Evolutionary conservation across 169 alveolate genomes (phyloP), one percentile per base, ranked within the genome.

Genomic region (Eimeria brunetti): DNA sequence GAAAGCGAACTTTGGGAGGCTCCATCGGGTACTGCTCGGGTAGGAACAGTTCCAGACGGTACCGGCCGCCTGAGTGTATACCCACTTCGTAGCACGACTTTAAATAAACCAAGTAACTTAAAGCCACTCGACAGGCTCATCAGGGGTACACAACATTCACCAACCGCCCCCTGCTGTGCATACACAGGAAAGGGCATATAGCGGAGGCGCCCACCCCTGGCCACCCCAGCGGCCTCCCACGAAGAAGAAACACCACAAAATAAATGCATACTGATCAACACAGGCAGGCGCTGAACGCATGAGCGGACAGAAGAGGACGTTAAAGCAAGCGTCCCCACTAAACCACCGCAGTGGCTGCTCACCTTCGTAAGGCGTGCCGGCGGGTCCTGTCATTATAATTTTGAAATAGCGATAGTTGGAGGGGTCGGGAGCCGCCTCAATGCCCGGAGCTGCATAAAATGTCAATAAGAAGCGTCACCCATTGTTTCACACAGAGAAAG

Each of bases 11-110:
- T 96, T 99, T 99, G 14, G 99, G 99, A 12, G 99, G 99, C 93
- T 98, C 99, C 99, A 99, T 99, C n/a, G 99, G 99, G 95, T 99
- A 99, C 92, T 99, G 99, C 84, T 99, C 99, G 27, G 99, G 99
- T 89, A 99, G 97, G 94, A 98, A 98, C 94, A 99, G 97, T 96
- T 99, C 99, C 85, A 99, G 98, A 84, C 97, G 98, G 97, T 99
- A 99, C 62, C 97, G 97, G 18, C 99, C 99, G 53, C 97, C 98
- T 97, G 92, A 53, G 46, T 18, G 60, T 38, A 41, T 20, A 58
- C 78, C 38, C 51, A 85, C 7, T 14, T 53, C 20, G 60, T 53
- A 14, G 49, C 22, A 41, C 51, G 36, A 14, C 41, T 9, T 24
- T 4, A 24, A 64, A 8, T 14, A 64, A 64, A 64, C 4, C 2